phyloP scores from a whole-genome alignment of 495 filamentous ascomycete species.

The Penicillium coffeae region DNA sequence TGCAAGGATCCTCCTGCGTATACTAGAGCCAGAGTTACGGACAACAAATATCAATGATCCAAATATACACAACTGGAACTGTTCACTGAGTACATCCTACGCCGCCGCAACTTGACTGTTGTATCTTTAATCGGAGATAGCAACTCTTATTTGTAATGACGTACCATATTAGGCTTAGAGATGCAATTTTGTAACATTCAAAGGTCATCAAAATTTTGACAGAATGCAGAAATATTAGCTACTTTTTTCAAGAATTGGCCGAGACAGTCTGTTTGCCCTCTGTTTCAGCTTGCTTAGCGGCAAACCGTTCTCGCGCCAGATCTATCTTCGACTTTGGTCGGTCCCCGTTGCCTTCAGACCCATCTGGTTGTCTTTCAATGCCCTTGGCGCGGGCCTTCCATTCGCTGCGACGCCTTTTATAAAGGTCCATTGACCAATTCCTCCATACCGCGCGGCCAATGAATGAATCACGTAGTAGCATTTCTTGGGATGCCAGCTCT shows the following conservation, averaged over 20 bases:
- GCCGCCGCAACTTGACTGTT: no score
- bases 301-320: slow-evolving; percentile 45
- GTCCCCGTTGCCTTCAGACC: slow-evolving; percentile 18
- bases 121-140: no score
- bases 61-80: no score
- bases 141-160: no score
- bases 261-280: slow-evolving; percentile 7
- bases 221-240: not conserved
- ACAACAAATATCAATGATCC: no score
- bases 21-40: no score
- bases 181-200: no score
- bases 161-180: no score
- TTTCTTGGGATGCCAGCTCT: slow-evolving; percentile 59
- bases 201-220: not conserved
- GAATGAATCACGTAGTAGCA: slow-evolving; percentile 64
- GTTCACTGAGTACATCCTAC: no score
- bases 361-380: slow-evolving; percentile 19
- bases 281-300: slow-evolving; percentile 24
- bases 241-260: not conserved
- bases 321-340: slow-evolving; percentile 45
- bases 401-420: slow-evolving; percentile 61
- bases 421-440: slow-evolving; percentile 90
- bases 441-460: slow-evolving; percentile 82
- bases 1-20: no score
- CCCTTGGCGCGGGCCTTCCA: slow-evolving; percentile 69